phyloP scores from a whole-genome alignment of 2,329 filamentous ascomycete genomes.

The Grosmannia clavigera region DNA sequence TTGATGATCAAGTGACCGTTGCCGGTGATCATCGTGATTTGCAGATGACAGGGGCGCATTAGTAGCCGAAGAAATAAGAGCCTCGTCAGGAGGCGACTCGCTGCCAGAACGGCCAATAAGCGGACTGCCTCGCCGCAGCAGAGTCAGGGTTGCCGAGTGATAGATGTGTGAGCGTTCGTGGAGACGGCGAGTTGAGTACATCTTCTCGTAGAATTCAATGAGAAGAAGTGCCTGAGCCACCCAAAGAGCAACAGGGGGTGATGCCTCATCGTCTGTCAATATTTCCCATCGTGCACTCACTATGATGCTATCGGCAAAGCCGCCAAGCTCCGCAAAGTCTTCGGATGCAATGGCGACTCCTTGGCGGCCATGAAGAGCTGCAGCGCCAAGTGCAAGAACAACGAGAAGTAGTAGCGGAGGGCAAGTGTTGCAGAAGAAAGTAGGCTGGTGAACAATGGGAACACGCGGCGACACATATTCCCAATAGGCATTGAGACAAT shows the following conservation, averaged over 20 bases:
- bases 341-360: slow-evolving; percentile 27
- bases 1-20: not conserved
- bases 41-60: not conserved
- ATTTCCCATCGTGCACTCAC: slow-evolving; percentile 70
- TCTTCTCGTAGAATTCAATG: slow-evolving; percentile 83
- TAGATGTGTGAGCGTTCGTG: slow-evolving; percentile 87
- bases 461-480: slow-evolving; percentile 72
- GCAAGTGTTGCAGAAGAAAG: slow-evolving; percentile 70
- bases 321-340: slow-evolving; percentile 32
- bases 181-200: slow-evolving; percentile 69
- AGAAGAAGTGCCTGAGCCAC: slow-evolving; percentile 75
- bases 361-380: slow-evolving; percentile 55
- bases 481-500: slow-evolving; percentile 82
- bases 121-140: slow-evolving; percentile 77
- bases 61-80: not conserved
- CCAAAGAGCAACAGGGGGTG: slow-evolving; percentile 76
- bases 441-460: slow-evolving; percentile 79
- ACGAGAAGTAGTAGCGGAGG: slow-evolving; percentile 65
- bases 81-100: slow-evolving; percentile 61
- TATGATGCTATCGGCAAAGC: slow-evolving; percentile 48
- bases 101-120: slow-evolving; percentile 68
- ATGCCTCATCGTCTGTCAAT: slow-evolving; percentile 68
- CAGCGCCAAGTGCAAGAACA: slow-evolving; percentile 75
- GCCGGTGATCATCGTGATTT: not conserved
- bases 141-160: slow-evolving; percentile 70